Conservation (phyloP, 169 alveolate species). For the Babesia gibsoni region DNA sequence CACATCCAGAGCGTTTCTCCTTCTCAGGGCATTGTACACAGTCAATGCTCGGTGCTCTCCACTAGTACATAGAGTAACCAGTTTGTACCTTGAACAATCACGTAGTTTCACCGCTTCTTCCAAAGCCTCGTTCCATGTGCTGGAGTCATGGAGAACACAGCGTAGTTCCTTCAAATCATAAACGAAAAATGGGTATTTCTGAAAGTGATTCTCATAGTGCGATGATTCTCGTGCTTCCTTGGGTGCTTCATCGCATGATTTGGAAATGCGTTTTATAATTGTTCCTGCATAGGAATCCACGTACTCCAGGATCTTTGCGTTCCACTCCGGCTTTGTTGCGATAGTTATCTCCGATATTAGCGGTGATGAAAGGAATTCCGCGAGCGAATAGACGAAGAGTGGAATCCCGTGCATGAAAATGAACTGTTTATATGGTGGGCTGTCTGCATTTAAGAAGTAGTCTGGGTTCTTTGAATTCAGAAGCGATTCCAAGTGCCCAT, state of each 20-base stretch:
- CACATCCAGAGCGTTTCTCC: not conserved
- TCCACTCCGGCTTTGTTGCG: constrained; percentile 54
- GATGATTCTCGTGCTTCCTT: not conserved
- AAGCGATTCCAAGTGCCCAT: not conserved
- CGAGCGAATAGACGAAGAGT: constrained; percentile 43
- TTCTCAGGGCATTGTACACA: constrained; percentile 44
- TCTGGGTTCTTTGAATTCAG: constrained; percentile 9
- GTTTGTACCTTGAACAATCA: not conserved
- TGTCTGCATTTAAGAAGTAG: not conserved
- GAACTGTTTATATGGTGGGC: constrained; percentile 50
- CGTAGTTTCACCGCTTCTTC: not conserved
- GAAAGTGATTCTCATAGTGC: not conserved
- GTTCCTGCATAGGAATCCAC: not conserved
- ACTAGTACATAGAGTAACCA: constrained; percentile 23
- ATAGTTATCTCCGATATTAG: constrained; percentile 28
- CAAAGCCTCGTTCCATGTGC: not conserved
- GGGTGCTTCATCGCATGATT: not conserved
- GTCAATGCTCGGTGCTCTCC: constrained; percentile 30
- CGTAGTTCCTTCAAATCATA: constrained; percentile 2
- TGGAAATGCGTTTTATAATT: not conserved
- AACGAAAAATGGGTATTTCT: constrained; percentile 1
- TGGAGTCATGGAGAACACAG: not conserved
- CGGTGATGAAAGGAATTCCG: constrained; percentile 40
- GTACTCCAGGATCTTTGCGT: constrained; percentile 24
- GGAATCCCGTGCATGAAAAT: constrained; percentile 42